phyloP scores from a whole-genome alignment of 306 rosid species.

The Fragaria iinumae region DNA sequence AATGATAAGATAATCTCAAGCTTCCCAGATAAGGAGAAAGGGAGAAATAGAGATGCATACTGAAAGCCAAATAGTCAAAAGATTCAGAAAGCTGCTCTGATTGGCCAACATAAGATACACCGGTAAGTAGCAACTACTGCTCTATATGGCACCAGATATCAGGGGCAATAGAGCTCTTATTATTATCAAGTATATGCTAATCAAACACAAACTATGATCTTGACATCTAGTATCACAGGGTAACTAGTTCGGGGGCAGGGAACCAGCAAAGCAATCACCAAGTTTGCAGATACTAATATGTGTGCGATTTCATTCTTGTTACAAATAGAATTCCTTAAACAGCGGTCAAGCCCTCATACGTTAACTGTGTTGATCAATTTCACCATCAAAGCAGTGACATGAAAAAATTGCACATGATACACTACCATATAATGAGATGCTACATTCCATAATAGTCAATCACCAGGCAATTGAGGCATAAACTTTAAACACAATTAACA shows the following conservation, averaged over 20 bases:
- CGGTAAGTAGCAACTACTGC: neutral
- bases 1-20: neutral
- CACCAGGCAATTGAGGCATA: neutral
- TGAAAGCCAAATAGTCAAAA: neutral
- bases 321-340: neutral
- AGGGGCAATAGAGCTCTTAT: neutral
- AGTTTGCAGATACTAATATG: neutral
- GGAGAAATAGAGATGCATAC: neutral
- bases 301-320: neutral
- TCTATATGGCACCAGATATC: neutral
- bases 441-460: neutral
- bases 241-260: neutral
- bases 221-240: neutral
- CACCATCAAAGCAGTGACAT: neutral
- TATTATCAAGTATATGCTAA: neutral
- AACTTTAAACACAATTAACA: neutral
- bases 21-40: neutral
- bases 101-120: neutral
- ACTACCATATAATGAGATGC: neutral
- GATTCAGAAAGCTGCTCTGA: neutral
- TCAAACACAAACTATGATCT: conserved; percentile 1
- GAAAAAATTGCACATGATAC: neutral
- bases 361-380: neutral
- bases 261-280: conserved; percentile 6
- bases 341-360: neutral